Evolutionary conservation across 352 stramenopile genomes (phyloP), one percentile per base, ranked within the genome.

Genomic region (Pilasporangium apinafurcum): DNA sequence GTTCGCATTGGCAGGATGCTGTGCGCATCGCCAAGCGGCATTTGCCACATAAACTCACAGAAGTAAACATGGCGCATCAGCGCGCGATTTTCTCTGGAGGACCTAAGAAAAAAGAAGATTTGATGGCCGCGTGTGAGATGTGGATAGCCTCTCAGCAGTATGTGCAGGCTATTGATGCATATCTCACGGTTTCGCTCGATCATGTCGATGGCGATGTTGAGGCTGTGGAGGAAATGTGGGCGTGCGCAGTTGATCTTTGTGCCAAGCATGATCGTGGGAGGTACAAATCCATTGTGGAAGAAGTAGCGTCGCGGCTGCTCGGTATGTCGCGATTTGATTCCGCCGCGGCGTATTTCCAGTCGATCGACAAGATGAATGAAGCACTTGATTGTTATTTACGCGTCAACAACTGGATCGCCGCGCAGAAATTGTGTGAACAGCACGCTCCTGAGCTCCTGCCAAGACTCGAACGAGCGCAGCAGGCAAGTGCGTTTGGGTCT

Each of bases 341-440:
- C 0, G 91, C 92, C 1, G 92, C 83, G n/a, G 63, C 83, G 30
- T 77, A 96, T 27, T 93, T 97, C 56, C 65, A 86, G 53, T 81
- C 76, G 7, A 89, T 92, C 35, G 77, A 95, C 61, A 89, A 95
- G 65, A 85, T 95, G 63, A 92, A 96, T 48, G 88, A 97, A 53
- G 92, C 92, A 4, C 66, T 97, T 7, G 78, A 92, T 34, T 87
- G 84, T 48, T 95, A 88, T 37, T 53, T 91, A 28, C 73, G 76
- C 9, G 68, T 76, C 13, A 84, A 86, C 53, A 86, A 91, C 57
- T 93, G 78, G 76, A 44, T 47, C 13, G 76, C 65, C 17, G 75
- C 78, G 0, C 80, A 92, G 48, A 83, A 77, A 28, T 59, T 90
- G 9, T 92, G 80, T 35, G 77, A 92, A 34, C 75, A 87, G 44